phyloP scores from a whole-genome alignment of 2,329 filamentous ascomycete species.

The Aspergillus eucalypticola region DNA sequence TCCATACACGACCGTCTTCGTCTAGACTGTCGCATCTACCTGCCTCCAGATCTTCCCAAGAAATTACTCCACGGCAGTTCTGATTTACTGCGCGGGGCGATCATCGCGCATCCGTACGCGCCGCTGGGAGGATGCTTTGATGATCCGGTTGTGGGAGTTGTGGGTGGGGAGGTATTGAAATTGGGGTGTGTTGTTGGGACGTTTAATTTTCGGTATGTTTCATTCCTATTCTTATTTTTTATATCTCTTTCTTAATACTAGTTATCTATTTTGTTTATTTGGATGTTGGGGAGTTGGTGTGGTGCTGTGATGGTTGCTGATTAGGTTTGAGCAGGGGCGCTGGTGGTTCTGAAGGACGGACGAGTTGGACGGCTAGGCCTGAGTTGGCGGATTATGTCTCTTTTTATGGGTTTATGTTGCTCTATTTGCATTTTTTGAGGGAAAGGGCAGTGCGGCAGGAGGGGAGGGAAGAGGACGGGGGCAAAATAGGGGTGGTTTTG shows the following conservation, averaged over 20 bases:
- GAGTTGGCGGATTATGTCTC: slow-evolving; percentile 82
- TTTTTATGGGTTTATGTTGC: slow-evolving; percentile 74
- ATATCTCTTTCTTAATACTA: no score
- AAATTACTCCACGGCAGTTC: slow-evolving; percentile 22
- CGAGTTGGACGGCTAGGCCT: slow-evolving; percentile 81
- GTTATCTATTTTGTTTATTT: background rate
- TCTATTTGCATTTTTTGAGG: slow-evolving; percentile 67
- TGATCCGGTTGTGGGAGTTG: slow-evolving; percentile 72
- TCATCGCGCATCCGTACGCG: slow-evolving; percentile 89
- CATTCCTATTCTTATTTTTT: background rate
- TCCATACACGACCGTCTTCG: slow-evolving; percentile 75
- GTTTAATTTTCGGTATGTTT: slow-evolving; percentile 81
- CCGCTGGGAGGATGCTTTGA: slow-evolving; percentile 83
- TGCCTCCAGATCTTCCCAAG: slow-evolving; percentile 50
- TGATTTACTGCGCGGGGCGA: slow-evolving; percentile 52
- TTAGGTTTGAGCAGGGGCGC: slow-evolving; percentile 64
- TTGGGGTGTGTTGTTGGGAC: slow-evolving; percentile 76
- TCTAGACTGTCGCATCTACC: slow-evolving; percentile 82
- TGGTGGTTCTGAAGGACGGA: slow-evolving; percentile 69
- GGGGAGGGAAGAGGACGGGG: background rate
- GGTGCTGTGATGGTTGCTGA: background rate
- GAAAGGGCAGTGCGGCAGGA: background rate
- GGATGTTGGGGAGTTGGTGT: background rate
- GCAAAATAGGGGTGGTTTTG: slow-evolving; percentile 54
- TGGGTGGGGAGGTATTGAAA: slow-evolving; percentile 65